Evolutionary conservation across 768 basidiomycete genomes (phyloP).

Genomic region (Lentinula lateritia): DNA sequence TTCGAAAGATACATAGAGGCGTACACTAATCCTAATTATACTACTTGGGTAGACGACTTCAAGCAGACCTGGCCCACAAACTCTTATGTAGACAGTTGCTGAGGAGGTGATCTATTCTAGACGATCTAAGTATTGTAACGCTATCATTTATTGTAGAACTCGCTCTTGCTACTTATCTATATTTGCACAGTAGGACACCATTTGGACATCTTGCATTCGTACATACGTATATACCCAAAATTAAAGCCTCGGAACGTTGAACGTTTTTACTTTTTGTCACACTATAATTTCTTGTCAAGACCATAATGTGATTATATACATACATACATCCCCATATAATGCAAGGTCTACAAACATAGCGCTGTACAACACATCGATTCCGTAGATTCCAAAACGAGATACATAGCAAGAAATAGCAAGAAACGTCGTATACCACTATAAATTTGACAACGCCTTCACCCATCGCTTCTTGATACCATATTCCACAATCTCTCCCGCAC

Average conservation of each 20-base stretch:
- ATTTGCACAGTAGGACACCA: background rate
- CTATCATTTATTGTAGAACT: background rate
- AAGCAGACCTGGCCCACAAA: slow-evolving; percentile 47
- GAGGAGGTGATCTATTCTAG: background rate
- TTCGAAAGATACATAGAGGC: slow-evolving; percentile 40
- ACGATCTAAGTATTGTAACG: background rate
- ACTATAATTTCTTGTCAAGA: no score
- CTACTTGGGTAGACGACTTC: slow-evolving; percentile 40
- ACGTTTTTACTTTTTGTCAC: background rate
- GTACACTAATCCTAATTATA: slow-evolving; percentile 49
- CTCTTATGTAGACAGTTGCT: slow-evolving; percentile 37
- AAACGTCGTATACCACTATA: background rate
- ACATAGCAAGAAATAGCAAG: background rate
- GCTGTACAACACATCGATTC: background rate
- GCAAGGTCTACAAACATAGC: background rate
- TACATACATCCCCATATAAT: background rate
- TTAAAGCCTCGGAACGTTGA: background rate
- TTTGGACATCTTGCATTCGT: background rate
- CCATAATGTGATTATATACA: background rate
- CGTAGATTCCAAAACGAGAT: background rate
- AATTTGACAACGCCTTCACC: slow-evolving; percentile 29
- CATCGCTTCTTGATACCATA: slow-evolving; percentile 61
- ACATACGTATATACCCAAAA: background rate
- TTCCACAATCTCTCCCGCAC: slow-evolving; percentile 58
- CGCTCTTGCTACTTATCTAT: background rate